These are phyloP conservation scores for Heterobasidion parviporum DNA, from an alignment of 1,284 basidiomycete genomes.

Conservation along the genomic window DNA sequence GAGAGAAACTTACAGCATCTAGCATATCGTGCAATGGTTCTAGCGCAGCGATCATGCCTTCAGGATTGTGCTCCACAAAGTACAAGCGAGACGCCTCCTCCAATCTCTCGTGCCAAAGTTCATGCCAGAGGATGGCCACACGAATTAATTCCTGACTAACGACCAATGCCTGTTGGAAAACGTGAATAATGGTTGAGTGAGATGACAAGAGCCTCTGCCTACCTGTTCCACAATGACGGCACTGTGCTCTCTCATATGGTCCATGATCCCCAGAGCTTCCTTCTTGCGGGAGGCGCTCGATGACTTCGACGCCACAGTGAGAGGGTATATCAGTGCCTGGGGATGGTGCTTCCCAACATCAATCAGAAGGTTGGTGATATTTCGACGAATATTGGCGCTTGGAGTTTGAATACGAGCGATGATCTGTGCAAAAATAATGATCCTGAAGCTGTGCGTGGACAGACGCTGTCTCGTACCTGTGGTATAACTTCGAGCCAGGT, in stretches of 20 bases:
- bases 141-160: conserved; percentile 96
- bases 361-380: conserved; percentile 85
- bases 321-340: conserved; percentile 94
- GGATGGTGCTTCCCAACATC: conserved; percentile 97
- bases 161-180: conserved; percentile 62
- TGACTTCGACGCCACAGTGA: conserved; percentile 98
- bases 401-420: conserved; percentile 98
- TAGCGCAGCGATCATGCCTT: conserved; percentile 93
- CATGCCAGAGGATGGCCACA: conserved; percentile 98
- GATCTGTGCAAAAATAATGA: conserved; percentile 48
- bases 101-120: conserved; percentile 97
- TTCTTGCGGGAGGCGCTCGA: conserved; percentile 78
- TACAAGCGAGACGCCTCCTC: conserved; percentile 97
- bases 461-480: conserved; percentile 50
- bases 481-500: conserved; percentile 99
- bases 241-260: conserved; percentile 92
- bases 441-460: neutral
- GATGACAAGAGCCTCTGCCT: conserved; percentile 7
- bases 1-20: conserved; percentile 59
- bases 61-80: conserved; percentile 98
- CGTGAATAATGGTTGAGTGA: neutral
- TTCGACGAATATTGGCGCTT: conserved; percentile 77
- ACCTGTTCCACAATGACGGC: conserved; percentile 85
- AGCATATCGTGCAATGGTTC: conserved; percentile 94
- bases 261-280: conserved; percentile 87